phyloP scores from a whole-genome alignment of 2,329 filamentous ascomycete genomes.

The Paracoccidioides brasiliensis region DNA sequence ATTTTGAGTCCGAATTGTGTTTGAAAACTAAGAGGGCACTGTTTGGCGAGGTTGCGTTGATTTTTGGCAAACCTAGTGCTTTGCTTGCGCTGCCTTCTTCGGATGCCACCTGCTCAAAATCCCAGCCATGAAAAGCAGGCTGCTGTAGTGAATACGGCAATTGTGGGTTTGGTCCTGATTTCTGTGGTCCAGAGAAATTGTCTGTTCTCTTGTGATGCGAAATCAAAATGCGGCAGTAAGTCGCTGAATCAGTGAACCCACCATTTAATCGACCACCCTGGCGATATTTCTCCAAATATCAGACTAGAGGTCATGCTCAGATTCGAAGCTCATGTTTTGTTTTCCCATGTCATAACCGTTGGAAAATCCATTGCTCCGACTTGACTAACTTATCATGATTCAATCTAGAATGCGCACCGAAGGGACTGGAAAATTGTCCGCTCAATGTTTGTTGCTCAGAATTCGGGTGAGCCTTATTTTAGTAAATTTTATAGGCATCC shows the following conservation, averaged over 20 bases:
- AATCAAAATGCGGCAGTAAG: slow-evolving; percentile 20
- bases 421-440: slow-evolving; percentile 16
- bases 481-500: background rate
- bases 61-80: background rate
- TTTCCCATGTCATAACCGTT: no score
- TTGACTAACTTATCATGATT: background rate
- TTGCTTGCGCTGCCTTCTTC: background rate
- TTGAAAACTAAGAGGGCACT: background rate
- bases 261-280: no score
- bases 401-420: slow-evolving; percentile 15
- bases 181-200: slow-evolving; percentile 13
- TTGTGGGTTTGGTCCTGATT: slow-evolving; percentile 11
- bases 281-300: background rate
- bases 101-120: slow-evolving; percentile 1
- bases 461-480: slow-evolving; percentile 13
- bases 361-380: background rate
- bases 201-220: slow-evolving; percentile 22
- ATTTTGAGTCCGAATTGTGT: background rate
- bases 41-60: background rate
- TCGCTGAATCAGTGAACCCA: background rate
- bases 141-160: slow-evolving; percentile 2
- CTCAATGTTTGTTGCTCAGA: slow-evolving; percentile 27
- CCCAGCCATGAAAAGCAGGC: background rate
- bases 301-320: background rate
- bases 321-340: background rate